Base-by-base conservation (phyloP, 2,329 filamentous ascomycete species). In the Pleurostoma richardsiae region DNA sequence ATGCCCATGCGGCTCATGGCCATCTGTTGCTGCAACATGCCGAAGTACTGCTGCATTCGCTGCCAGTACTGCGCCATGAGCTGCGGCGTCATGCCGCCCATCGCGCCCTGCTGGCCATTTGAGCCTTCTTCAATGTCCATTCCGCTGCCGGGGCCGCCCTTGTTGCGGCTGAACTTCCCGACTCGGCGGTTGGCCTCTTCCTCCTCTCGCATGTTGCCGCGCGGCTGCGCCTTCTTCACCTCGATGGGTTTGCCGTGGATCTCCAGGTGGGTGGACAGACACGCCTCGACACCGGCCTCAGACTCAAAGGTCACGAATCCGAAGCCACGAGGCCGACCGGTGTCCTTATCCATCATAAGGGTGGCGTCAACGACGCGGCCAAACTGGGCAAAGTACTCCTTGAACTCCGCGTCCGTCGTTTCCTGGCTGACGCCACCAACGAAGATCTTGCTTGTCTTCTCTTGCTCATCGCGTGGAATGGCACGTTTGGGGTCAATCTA, bases 271-370 rank as follows among this genome's bases (percentile, higher is more conserved):
- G 85, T 80, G 47, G 86, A 83, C 40, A 99, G 82, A 50, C 91
- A 95, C 31, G 88, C 87, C 54, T 99, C 94, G 40, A 99, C 94
- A 19, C 94, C 94, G 11, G 89, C 85, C 60, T 99, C 94, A 55
- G 86, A 95, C 68, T 99, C 94, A 58, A 99, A 99, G 0, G 94
- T 99, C 45, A 99, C 94, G 65, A 99, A 99, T 10, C 94, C 94
- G 60, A 99, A 99, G 2, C 94, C 94, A 61, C 94, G 81, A 3
- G 94, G 94, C 39, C 94, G 83, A n/a, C 94, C 94, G 1, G 94
- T 99, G 66, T 99, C 94, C 70, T 99, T 99, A 66, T 99, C 94
- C 84, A 99, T 99, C 94, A 99, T 99, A 3, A 99, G 82, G 0
- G 94, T 99, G 2, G 94, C 94, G 69, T 99, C 94, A 38, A 99